These are phyloP conservation scores for Colletotrichum incanum DNA, from an alignment of 2,329 filamentous ascomycete species.

Conservation along the genomic window DNA sequence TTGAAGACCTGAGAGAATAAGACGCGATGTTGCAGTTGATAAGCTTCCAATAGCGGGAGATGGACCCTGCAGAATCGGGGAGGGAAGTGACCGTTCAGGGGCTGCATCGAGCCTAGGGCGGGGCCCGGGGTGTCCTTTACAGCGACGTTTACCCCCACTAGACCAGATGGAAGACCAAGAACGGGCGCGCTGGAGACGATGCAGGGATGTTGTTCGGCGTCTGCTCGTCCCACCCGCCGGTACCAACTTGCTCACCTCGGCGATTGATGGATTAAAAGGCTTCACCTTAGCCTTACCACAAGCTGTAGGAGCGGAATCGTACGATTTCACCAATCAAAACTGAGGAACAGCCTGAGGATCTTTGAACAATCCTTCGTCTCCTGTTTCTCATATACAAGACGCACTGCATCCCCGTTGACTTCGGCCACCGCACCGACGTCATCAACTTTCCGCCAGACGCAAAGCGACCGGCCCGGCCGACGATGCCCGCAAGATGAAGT, in stretches of 20 bases:
- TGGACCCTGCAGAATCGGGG: slow-evolving; percentile 25
- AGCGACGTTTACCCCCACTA: slow-evolving; percentile 8
- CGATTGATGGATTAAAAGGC: slow-evolving; percentile 35
- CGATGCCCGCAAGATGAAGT: slow-evolving; percentile 56
- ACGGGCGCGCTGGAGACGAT: slow-evolving; percentile 2
- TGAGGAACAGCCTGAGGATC: neutral
- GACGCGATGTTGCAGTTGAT: slow-evolving; percentile 32
- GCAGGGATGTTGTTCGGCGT: slow-evolving; percentile 37
- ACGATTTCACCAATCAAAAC: slow-evolving; percentile 36
- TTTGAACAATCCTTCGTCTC: neutral
- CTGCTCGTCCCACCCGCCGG: slow-evolving; percentile 32
- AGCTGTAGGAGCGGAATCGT: slow-evolving; percentile 28
- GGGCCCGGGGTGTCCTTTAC: slow-evolving; percentile 5
- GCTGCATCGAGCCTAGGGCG: slow-evolving; percentile 9
- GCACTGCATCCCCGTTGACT: no score
- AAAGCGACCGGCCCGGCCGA: slow-evolving; percentile 3
- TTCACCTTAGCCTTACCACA: slow-evolving; percentile 8
- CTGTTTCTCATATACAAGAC: neutral
- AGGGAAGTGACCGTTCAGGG: slow-evolving; percentile 23
- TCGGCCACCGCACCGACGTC: slow-evolving; percentile 30
- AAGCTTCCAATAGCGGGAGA: slow-evolving; percentile 38
- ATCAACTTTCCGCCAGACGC: slow-evolving; percentile 22
- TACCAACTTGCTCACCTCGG: slow-evolving; percentile 30
- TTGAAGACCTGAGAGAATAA: neutral
- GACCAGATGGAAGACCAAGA: neutral